A percentile compares a stretch with the other conserved stretches of the same genome.
phyloP scores from a whole-genome alignment of 306 rosid species.

The Pyrus bretschneideri region DNA sequence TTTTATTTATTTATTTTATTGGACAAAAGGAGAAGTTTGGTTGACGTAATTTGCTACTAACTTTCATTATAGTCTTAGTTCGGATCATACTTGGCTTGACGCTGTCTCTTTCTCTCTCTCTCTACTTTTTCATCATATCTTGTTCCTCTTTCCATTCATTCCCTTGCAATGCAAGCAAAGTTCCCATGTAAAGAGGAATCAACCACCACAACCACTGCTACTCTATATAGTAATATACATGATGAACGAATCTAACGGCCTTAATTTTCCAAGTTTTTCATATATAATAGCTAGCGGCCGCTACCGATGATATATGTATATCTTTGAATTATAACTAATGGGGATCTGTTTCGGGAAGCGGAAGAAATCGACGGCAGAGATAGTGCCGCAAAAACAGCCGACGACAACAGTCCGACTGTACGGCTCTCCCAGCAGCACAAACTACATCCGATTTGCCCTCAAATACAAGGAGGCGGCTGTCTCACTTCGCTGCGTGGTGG shows the following conservation, averaged over 20 bases:
- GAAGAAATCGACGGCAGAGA: constrained; percentile 60
- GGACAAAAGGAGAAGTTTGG: too few relatives aligned
- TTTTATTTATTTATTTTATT: too few relatives aligned
- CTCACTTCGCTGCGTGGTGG: constrained; percentile 19
- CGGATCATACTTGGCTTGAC: neutral
- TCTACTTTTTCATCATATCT: neutral
- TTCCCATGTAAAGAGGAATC: neutral
- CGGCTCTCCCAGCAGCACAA: constrained; percentile 57
- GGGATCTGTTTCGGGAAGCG: constrained; percentile 53
- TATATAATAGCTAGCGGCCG: neutral
- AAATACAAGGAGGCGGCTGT: constrained; percentile 47
- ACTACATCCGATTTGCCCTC: constrained; percentile 67
- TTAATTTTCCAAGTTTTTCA: neutral
- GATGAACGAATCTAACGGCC: neutral
- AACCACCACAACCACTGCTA: neutral
- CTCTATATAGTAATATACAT: neutral
- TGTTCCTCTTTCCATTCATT: neutral
- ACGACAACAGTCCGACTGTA: constrained; percentile 39
- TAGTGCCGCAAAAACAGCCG: constrained; percentile 56
- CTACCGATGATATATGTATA: too few relatives aligned
- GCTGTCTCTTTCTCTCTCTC: neutral
- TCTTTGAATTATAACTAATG: constrained; percentile 20
- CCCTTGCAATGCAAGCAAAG: neutral
- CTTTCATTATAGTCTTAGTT: too few relatives aligned
- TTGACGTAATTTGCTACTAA: too few relatives aligned